Evolutionary conservation across 2,329 filamentous ascomycete species (phyloP).

Genomic region (Pseudovirgaria hyperparasitica): DNA sequence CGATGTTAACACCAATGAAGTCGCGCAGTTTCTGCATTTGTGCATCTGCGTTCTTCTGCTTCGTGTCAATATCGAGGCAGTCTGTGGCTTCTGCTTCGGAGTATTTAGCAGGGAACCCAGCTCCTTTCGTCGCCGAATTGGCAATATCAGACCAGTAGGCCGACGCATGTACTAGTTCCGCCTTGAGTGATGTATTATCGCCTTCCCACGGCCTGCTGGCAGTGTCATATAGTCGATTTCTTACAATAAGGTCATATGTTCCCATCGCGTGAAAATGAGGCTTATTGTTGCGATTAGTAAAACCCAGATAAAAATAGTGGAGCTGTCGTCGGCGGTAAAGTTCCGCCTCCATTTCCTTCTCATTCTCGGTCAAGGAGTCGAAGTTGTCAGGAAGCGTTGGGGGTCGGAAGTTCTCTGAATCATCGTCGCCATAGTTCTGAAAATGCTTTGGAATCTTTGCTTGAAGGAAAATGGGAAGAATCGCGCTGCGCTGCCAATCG

Average conservation of each 20-base stretch:
- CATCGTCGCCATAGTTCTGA: constrained; percentile 23
- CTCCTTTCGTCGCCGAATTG: constrained; percentile 5
- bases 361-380: constrained; percentile 6
- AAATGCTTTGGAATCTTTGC: constrained; percentile 22
- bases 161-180: constrained; percentile 9
- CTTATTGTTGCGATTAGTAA: constrained; percentile 10
- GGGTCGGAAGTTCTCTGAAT: constrained; percentile 7
- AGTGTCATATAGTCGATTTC: constrained; percentile 6
- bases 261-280: constrained; percentile 10
- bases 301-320: constrained; percentile 12
- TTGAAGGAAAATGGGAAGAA: constrained; percentile 20
- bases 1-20: constrained; percentile 9
- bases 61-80: constrained; percentile 6
- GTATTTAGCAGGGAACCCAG: constrained; percentile 5
- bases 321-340: constrained; percentile 11
- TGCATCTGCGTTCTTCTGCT: constrained; percentile 9
- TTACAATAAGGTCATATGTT: constrained; percentile 5
- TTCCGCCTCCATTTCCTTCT: constrained; percentile 8
- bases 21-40: constrained; percentile 9
- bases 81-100: constrained; percentile 7
- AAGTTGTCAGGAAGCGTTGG: constrained; percentile 11
- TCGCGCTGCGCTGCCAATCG: constrained; percentile 10
- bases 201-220: constrained; percentile 12
- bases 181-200: constrained; percentile 11
- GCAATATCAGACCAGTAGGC: constrained; percentile 9